A percentile compares a stretch with the other conserved stretches of the same genome.
Evolutionary conservation across 768 basidiomycete species (phyloP).

Genomic region (Trametes sanguinea): DNA sequence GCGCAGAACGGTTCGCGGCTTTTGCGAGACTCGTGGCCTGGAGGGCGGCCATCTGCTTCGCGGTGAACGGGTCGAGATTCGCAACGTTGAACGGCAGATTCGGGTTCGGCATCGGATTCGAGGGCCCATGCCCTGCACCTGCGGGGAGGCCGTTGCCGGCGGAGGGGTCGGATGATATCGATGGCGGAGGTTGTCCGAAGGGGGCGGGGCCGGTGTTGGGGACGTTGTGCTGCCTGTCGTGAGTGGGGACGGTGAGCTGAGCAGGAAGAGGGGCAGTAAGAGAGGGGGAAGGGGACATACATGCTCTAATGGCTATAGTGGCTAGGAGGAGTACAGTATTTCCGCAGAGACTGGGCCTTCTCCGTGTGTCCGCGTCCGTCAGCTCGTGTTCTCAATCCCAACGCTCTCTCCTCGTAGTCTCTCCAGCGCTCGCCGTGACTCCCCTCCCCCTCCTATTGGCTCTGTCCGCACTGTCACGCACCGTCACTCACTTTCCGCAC

Average conservation of each 20-base stretch:
- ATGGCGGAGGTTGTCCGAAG: neutral
- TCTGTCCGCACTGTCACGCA: neutral
- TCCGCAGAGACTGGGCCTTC: no score
- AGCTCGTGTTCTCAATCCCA: no score
- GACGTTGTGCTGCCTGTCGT: constrained; percentile 22
- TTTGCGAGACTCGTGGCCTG: constrained; percentile 63
- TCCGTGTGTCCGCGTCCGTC: no score
- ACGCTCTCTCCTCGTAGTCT: neutral
- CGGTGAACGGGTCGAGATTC: constrained; percentile 62
- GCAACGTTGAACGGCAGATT: constrained; percentile 35
- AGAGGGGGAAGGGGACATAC: no score
- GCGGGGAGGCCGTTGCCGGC: neutral
- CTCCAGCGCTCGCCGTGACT: no score
- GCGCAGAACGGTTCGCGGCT: constrained; percentile 52
- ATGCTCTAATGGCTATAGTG: no score
- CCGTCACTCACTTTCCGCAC: neutral
- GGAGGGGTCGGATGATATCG: constrained; percentile 11
- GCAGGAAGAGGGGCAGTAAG: neutral
- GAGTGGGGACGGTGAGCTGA: neutral
- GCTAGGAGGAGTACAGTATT: no score
- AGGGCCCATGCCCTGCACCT: no score
- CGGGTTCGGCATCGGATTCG: neutral
- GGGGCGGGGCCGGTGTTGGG: constrained; percentile 11
- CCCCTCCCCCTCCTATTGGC: neutral
- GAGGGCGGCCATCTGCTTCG: constrained; percentile 83